Conservation (phyloP, 176 grass and related monocot species). For the Secale cereale region DNA sequence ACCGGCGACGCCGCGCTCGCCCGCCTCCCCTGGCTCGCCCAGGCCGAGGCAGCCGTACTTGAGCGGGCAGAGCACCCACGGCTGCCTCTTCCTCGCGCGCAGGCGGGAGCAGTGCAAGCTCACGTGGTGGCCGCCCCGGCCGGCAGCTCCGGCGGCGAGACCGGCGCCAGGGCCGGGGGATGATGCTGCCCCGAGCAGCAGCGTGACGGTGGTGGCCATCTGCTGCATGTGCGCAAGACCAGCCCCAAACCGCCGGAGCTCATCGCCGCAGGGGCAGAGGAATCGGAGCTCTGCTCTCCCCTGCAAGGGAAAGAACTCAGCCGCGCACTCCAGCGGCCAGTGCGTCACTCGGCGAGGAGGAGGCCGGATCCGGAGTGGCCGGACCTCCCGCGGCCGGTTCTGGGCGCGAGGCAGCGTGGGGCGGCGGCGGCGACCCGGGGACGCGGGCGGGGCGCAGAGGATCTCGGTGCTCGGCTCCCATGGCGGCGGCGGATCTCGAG, state of each 20-base stretch:
- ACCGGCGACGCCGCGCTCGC: neutral
- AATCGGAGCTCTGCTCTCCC: too few species aligned
- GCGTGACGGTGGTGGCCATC: slow-evolving; percentile 36
- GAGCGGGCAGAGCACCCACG: slow-evolving; percentile 33
- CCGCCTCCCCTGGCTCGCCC: slow-evolving; percentile 30
- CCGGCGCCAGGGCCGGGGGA: neutral
- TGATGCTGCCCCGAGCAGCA: slow-evolving; percentile 29
- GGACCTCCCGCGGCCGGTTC: too few species aligned
- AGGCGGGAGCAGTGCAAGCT: slow-evolving; percentile 7
- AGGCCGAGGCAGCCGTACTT: slow-evolving; percentile 50
- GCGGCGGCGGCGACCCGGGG: too few species aligned
- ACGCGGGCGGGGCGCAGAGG: too few species aligned
- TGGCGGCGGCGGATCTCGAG: too few species aligned
- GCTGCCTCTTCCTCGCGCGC: neutral
- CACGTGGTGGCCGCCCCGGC: neutral
- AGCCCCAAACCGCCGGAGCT: neutral
- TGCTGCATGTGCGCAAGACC: neutral
- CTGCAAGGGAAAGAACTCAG: neutral
- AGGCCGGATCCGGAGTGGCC: too few species aligned
- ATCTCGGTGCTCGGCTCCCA: too few species aligned
- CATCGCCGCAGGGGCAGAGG: neutral
- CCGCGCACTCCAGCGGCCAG: too few species aligned
- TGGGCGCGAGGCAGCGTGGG: too few species aligned
- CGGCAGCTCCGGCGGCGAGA: neutral
- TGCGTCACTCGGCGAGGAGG: too few species aligned